phyloP scores from a whole-genome alignment of 2,329 filamentous ascomycete genomes.

The Escovopsis weberi region DNA sequence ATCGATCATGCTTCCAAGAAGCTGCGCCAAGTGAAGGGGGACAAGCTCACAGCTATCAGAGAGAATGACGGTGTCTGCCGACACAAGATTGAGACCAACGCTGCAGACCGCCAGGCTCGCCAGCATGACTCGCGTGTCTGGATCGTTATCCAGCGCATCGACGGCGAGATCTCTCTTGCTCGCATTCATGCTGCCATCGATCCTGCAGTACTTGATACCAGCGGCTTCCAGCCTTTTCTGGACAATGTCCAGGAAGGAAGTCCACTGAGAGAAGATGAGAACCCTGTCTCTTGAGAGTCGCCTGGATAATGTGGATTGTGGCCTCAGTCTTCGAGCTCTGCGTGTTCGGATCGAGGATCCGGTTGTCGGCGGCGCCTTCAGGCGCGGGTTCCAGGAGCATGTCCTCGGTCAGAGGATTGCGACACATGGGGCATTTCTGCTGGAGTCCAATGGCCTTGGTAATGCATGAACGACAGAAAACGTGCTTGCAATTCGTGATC shows the following conservation, averaged over 20 bases:
- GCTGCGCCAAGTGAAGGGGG: not conserved
- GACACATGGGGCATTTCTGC: conserved; percentile 74
- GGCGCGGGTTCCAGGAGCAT: conserved; percentile 50
- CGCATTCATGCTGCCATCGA: conserved; percentile 70
- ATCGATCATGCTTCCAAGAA: not conserved
- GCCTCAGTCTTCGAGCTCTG: conserved; percentile 75
- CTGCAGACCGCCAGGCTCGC: conserved; percentile 71
- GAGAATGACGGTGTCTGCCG: conserved; percentile 74
- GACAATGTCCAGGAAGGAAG: conserved; percentile 56
- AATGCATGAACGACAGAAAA: conserved; percentile 64
- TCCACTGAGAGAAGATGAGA: conserved; percentile 72
- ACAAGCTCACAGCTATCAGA: conserved; percentile 51
- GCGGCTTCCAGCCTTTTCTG: conserved; percentile 49
- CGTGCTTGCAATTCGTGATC: conserved; percentile 74
- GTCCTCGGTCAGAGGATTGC: conserved; percentile 47
- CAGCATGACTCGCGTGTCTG: conserved; percentile 58
- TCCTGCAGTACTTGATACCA: conserved; percentile 50
- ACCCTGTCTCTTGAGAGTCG: conserved; percentile 45
- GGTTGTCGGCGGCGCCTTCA: conserved; percentile 31
- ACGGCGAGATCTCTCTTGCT: conserved; percentile 58
- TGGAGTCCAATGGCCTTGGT: conserved; percentile 58
- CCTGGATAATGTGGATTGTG: conserved; percentile 58
- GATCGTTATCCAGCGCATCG: conserved; percentile 49
- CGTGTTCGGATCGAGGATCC: conserved; percentile 43
- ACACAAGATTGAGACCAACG: conserved; percentile 74